A percentile compares a stretch with the other conserved stretches of the same genome.
phyloP scores from a whole-genome alignment of 1,284 basidiomycete species.

The Puccinia novopanici region DNA sequence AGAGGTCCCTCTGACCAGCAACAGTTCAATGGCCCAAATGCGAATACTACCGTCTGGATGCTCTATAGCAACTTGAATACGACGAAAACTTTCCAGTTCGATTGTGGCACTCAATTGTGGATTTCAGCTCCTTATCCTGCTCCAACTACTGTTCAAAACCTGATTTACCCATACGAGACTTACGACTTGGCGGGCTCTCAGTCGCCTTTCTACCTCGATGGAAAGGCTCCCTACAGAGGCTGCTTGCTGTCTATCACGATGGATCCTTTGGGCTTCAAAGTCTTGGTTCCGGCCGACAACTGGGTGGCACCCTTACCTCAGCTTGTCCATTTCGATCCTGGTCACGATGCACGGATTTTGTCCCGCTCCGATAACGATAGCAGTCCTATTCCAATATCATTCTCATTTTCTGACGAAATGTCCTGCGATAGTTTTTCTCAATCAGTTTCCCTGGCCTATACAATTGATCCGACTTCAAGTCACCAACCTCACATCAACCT shows the following conservation, averaged over 20 bases:
- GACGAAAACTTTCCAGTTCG: too few relatives aligned
- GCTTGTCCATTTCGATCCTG: too few relatives aligned
- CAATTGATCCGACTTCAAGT: too few relatives aligned
- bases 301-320: too few relatives aligned
- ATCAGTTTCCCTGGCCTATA: too few relatives aligned
- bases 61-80: too few relatives aligned
- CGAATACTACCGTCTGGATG: too few relatives aligned
- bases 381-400: slow-evolving; percentile 68
- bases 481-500: too few relatives aligned
- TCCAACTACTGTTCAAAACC: too few relatives aligned
- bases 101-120: too few relatives aligned
- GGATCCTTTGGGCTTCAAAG: slow-evolving; percentile 76
- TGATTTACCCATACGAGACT: slow-evolving; percentile 79
- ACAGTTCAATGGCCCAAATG: slow-evolving; percentile 65
- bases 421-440: slow-evolving; percentile 69
- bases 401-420: slow-evolving; percentile 79
- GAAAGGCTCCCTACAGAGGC: slow-evolving; percentile 69
- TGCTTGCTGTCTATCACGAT: slow-evolving; percentile 71
- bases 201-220: slow-evolving; percentile 66
- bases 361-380: slow-evolving; percentile 64
- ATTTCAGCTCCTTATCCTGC: too few relatives aligned
- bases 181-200: slow-evolving; percentile 69
- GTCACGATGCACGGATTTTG: too few relatives aligned
- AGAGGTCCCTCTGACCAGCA: slow-evolving; percentile 37
- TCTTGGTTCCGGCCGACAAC: slow-evolving; percentile 70